phyloP scores from a whole-genome alignment of 2,329 filamentous ascomycete genomes.

The Stachybotrys echinatus region DNA sequence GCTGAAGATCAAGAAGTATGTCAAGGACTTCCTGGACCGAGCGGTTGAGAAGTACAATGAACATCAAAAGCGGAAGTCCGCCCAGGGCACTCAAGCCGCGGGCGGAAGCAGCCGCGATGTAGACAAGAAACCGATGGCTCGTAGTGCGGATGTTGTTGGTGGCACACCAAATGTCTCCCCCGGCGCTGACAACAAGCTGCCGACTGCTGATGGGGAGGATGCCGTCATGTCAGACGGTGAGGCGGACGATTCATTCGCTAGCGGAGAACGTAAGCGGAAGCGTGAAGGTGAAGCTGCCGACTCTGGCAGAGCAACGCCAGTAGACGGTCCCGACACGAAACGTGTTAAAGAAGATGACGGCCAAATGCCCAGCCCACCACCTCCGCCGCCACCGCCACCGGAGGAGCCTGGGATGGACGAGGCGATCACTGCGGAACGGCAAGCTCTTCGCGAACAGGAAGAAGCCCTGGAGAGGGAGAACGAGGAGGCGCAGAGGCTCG shows the following conservation, averaged over 20 bases:
- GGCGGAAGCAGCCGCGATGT: constrained; percentile 6
- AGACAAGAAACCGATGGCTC: constrained; percentile 5
- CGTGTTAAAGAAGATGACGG: constrained; percentile 42
- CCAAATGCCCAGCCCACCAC: constrained; percentile 34
- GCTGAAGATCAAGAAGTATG: constrained; percentile 77
- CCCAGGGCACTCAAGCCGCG: constrained; percentile 20
- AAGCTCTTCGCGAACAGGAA: constrained; percentile 43
- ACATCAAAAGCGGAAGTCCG: constrained; percentile 60
- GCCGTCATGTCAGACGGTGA: constrained; percentile 38
- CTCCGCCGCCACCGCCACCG: constrained; percentile 44
- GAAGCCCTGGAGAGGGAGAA: constrained; percentile 46
- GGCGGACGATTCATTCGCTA: constrained; percentile 36
- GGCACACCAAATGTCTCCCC: constrained; percentile 15
- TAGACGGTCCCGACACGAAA: constrained; percentile 52
- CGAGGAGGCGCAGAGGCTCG: constrained; percentile 48
- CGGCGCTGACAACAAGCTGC: constrained; percentile 6
- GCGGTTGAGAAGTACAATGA: constrained; percentile 70
- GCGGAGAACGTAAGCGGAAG: constrained; percentile 60
- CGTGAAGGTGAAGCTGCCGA: constrained; percentile 34
- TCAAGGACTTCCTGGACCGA: constrained; percentile 81
- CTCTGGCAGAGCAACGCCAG: constrained; percentile 41
- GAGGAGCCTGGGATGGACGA: constrained; percentile 30
- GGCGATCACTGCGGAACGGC: constrained; percentile 34
- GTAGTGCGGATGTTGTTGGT: constrained; percentile 2
- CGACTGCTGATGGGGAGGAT: constrained; percentile 25